Evolutionary conservation across 805 yeast species (phyloP).

Genomic region (Saccharomycopsis guyanensis): DNA sequence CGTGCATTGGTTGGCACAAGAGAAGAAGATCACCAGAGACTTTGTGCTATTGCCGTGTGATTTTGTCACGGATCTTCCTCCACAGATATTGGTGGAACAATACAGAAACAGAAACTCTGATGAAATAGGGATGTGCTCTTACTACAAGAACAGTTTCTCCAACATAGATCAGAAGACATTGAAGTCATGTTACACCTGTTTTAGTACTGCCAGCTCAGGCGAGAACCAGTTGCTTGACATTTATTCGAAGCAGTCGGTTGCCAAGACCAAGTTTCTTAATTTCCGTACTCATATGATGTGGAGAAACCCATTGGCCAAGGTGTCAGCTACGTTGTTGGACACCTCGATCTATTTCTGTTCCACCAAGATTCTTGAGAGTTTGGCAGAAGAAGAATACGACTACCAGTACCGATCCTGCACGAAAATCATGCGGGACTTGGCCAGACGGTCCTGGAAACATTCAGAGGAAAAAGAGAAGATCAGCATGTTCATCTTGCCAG

Average conservation of each 20-base stretch:
- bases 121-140: constrained; percentile 69
- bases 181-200: constrained; percentile 59
- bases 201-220: constrained; percentile 41
- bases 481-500: constrained; percentile 64
- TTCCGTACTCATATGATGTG: constrained; percentile 84
- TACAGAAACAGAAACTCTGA: constrained; percentile 63
- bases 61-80: constrained; percentile 85
- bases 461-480: constrained; percentile 49
- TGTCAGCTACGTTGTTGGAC: constrained; percentile 69
- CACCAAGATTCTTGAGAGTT: constrained; percentile 42
- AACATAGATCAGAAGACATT: constrained; percentile 65
- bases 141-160: constrained; percentile 67
- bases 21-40: constrained; percentile 33
- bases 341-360: constrained; percentile 65
- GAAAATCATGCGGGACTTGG: constrained; percentile 75
- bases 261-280: constrained; percentile 62
- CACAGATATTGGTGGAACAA: constrained; percentile 78
- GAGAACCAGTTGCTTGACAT: constrained; percentile 51
- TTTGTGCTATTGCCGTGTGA: constrained; percentile 92
- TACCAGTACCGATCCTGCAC: constrained; percentile 41
- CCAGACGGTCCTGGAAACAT: constrained; percentile 90
- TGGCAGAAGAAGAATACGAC: constrained; percentile 30
- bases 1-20: constrained; percentile 40
- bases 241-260: constrained; percentile 61
- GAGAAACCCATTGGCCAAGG: constrained; percentile 73